These are phyloP conservation scores for Gentiana straminea DNA, from an alignment of 257 asterid genomes.

Conservation along the genomic window DNA sequence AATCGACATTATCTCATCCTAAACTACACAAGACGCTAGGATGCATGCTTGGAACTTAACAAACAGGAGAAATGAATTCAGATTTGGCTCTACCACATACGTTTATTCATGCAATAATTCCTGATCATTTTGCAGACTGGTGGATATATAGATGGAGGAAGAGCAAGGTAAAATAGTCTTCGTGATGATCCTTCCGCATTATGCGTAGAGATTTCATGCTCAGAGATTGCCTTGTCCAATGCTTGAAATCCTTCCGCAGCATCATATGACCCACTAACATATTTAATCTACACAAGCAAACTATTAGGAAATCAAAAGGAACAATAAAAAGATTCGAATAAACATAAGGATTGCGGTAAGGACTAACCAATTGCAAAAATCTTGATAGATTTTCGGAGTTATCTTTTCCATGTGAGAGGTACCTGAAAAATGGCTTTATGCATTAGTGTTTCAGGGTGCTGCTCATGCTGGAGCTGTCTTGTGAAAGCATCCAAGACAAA, in stretches of 20 bases:
- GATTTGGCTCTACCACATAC: constrained; percentile 29
- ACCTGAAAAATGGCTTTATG: constrained; percentile 26
- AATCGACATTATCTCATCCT: neutral
- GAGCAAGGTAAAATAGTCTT: constrained; percentile 93
- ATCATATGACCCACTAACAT: constrained; percentile 85
- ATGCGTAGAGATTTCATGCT: constrained; percentile 59
- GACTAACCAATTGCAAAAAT: constrained; percentile 82
- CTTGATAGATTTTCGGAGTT: constrained; percentile 28
- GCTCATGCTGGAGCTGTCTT: too few relatives aligned
- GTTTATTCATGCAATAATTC: constrained; percentile 48
- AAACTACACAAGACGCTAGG: neutral
- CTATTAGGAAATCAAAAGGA: constrained; percentile 1
- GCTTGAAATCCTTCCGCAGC: constrained; percentile 74
- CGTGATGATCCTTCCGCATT: constrained; percentile 62
- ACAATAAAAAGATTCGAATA: neutral
- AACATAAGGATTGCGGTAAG: constrained; percentile 1
- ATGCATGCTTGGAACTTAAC: neutral
- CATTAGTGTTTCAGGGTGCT: too few relatives aligned
- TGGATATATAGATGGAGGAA: constrained; percentile 95
- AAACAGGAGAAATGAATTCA: neutral
- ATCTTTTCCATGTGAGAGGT: constrained; percentile 58
- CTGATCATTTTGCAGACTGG: constrained; percentile 91
- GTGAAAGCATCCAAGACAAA: neutral
- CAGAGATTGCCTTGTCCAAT: constrained; percentile 61
- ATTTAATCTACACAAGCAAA: constrained; percentile 53